These are phyloP conservation scores for Zygoascus flipseniorum DNA, from an alignment of 805 yeast genomes.

Conservation along the genomic window DNA sequence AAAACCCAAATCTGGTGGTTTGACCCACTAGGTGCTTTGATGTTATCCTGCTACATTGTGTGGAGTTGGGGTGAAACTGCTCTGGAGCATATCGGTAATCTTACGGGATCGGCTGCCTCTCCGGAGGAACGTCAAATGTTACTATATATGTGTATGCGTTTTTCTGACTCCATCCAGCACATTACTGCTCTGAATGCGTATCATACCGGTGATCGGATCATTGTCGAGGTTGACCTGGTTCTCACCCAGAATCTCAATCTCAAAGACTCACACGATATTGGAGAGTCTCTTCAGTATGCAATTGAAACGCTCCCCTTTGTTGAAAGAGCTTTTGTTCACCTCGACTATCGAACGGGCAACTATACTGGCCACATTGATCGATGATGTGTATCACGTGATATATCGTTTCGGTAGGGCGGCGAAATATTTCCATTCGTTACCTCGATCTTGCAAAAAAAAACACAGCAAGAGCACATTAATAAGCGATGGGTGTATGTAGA, in stretches of 20 bases:
- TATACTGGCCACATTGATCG: slow-evolving; percentile 29
- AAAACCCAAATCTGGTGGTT: slow-evolving; percentile 54
- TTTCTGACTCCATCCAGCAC: slow-evolving; percentile 55
- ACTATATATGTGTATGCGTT: slow-evolving; percentile 57
- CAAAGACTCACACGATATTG: slow-evolving; percentile 70
- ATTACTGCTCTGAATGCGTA: slow-evolving; percentile 63
- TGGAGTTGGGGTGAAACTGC: slow-evolving; percentile 57
- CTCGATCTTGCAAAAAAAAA: too few species aligned
- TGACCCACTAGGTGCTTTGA: slow-evolving; percentile 66
- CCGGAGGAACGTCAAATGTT: slow-evolving; percentile 56
- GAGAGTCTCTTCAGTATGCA: slow-evolving; percentile 74
- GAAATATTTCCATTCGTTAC: neutral
- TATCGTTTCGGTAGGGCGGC: neutral
- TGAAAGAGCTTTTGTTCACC: slow-evolving; percentile 75
- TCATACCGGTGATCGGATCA: slow-evolving; percentile 69
- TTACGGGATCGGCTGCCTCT: slow-evolving; percentile 66
- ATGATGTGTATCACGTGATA: neutral
- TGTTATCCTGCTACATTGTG: slow-evolving; percentile 54
- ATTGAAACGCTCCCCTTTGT: slow-evolving; percentile 69
- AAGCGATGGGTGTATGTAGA: neutral
- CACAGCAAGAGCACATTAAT: too few species aligned
- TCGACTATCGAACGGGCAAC: slow-evolving; percentile 41
- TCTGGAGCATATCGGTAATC: slow-evolving; percentile 61
- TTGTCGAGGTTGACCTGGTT: slow-evolving; percentile 69
- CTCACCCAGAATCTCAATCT: slow-evolving; percentile 42